Evolutionary conservation across 441 rosid genomes (phyloP).

Genomic region (Eutrema salsugineum): DNA sequence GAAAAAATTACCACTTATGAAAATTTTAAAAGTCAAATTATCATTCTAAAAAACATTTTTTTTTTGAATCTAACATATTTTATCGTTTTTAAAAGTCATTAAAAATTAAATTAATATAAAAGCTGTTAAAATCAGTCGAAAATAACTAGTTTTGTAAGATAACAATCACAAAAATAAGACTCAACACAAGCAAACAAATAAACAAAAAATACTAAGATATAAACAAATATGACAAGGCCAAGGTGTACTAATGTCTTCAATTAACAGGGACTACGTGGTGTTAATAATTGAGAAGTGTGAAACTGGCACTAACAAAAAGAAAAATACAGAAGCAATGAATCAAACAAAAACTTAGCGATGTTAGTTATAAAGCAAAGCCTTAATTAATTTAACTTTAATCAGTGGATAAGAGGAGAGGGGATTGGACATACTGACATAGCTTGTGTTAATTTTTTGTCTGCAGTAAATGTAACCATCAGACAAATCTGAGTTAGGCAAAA

Average conservation of each 20-base stretch:
- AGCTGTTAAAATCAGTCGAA: not conserved
- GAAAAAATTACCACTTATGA: not conserved
- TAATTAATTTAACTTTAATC: not conserved
- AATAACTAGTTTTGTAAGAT: not conserved
- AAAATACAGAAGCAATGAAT: slow-evolving; percentile 11
- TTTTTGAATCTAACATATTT: no score
- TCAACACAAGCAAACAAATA: not conserved
- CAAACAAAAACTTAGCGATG: not conserved
- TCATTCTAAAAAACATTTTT: no score
- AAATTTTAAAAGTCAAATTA: no score
- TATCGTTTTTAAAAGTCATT: no score
- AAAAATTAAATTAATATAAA: no score
- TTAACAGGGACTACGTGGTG: slow-evolving; percentile 15
- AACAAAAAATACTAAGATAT: not conserved
- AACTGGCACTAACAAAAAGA: not conserved
- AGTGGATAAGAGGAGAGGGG: slow-evolving; percentile 7
- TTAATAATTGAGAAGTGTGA: slow-evolving; percentile 25
- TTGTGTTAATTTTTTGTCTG: slow-evolving; percentile 14
- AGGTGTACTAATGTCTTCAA: slow-evolving; percentile 1
- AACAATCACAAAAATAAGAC: slow-evolving; percentile 1
- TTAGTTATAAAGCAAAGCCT: not conserved
- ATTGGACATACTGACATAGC: slow-evolving; percentile 31
- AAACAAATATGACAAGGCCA: slow-evolving; percentile 4
- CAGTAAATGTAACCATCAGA: slow-evolving; percentile 18
- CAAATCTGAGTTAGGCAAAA: slow-evolving; percentile 28